phyloP scores from a whole-genome alignment of 2,329 filamentous ascomycete genomes.

The Ceratocystis albifundus region DNA sequence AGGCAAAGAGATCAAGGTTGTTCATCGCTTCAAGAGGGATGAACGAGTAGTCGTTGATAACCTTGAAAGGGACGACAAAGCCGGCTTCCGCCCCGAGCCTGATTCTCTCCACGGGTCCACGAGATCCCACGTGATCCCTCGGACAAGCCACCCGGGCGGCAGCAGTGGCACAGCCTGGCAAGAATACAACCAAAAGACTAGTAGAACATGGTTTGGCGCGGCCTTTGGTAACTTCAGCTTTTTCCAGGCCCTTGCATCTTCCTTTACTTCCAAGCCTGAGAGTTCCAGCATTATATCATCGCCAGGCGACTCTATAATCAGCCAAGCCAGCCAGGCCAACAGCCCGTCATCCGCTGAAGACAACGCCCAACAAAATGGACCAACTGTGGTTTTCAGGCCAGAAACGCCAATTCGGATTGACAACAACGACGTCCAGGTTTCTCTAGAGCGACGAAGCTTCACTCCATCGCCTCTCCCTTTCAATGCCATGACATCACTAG shows the following conservation, averaged over 20 bases:
- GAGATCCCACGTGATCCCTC: constrained; percentile 17
- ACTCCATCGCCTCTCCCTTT: constrained; percentile 64
- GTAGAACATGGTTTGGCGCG: constrained; percentile 21
- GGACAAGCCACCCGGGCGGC: constrained; percentile 16
- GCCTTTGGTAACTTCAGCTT: constrained; percentile 22
- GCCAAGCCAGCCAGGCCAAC: constrained; percentile 12
- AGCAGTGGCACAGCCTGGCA: constrained; percentile 21
- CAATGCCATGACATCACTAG: constrained; percentile 84
- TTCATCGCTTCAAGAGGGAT: constrained; percentile 64
- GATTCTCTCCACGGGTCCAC: neutral
- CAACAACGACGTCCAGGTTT: constrained; percentile 79
- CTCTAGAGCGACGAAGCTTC: constrained; percentile 75
- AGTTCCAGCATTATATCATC: constrained; percentile 21
- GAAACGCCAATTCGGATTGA: constrained; percentile 55
- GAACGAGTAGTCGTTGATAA: constrained; percentile 59
- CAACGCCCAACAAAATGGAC: constrained; percentile 31
- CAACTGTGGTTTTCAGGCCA: constrained; percentile 69
- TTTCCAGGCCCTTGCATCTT: constrained; percentile 22
- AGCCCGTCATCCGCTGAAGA: constrained; percentile 20
- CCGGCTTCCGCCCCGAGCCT: constrained; percentile 11
- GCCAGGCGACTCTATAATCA: constrained; percentile 15
- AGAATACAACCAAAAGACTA: constrained; percentile 22
- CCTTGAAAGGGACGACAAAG: constrained; percentile 16
- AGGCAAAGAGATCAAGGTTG: constrained; percentile 70
- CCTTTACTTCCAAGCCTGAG: constrained; percentile 20